These are phyloP conservation scores for Russula earlei DNA, from an alignment of 768 basidiomycete genomes.

Conservation along the genomic window DNA sequence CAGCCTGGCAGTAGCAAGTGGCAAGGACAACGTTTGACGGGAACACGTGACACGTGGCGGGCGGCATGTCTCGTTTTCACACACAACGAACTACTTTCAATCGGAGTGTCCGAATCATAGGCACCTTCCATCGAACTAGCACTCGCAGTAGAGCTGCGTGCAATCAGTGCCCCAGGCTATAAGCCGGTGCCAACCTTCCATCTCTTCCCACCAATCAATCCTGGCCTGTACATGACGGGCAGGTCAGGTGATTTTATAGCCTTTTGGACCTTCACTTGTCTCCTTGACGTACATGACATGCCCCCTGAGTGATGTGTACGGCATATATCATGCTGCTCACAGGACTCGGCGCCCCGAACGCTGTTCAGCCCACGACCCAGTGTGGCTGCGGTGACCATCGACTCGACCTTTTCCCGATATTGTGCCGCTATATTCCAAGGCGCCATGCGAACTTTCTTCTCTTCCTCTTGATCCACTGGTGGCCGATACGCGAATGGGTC, in stretches of 20 bases:
- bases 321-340: background rate
- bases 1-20: too few species aligned
- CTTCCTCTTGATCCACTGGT: too few species aligned
- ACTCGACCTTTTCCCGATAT: too few species aligned
- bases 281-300: background rate
- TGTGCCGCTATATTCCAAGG: too few species aligned
- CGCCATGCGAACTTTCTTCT: too few species aligned
- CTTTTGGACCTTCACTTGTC: background rate
- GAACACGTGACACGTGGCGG: too few species aligned
- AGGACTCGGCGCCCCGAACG: background rate
- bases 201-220: background rate
- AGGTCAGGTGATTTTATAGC: background rate
- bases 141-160: too few species aligned
- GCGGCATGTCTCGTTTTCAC: too few species aligned
- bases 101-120: background rate
- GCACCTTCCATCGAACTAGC: background rate
- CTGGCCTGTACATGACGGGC: background rate
- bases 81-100: background rate
- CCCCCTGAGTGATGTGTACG: background rate
- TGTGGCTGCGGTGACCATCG: too few species aligned
- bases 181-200: background rate
- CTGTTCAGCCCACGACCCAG: too few species aligned
- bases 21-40: too few species aligned
- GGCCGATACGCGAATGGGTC: too few species aligned
- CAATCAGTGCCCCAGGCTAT: background rate